These are phyloP conservation scores for Entomortierella beljakovae DNA, from an alignment of 192 early-diverging fungal species.

Conservation along the genomic window DNA sequence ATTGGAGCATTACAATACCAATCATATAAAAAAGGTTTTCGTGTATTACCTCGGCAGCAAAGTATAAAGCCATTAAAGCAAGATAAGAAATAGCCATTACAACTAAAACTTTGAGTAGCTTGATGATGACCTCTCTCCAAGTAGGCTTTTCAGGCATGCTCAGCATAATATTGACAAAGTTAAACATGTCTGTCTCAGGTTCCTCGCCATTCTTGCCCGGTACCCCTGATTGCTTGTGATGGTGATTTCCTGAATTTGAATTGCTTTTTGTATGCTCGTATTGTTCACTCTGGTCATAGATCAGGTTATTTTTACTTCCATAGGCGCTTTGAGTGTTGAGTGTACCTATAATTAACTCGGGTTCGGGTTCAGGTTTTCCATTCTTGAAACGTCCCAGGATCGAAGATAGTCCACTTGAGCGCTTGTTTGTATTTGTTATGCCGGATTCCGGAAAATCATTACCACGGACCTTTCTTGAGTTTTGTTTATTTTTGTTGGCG, in stretches of 20 bases:
- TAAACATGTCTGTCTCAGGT: constrained; percentile 51
- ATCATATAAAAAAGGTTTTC: background rate
- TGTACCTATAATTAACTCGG: background rate
- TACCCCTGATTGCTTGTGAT: constrained; percentile 19
- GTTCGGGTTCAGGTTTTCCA: background rate
- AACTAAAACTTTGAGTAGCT: constrained; percentile 31
- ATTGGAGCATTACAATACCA: background rate
- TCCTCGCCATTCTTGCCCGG: constrained; percentile 41
- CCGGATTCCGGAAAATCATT: no score
- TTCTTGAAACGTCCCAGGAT: background rate
- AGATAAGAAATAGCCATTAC: constrained; percentile 45
- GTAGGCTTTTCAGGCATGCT: constrained; percentile 34
- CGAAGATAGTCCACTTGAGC: background rate
- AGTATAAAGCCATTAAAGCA: constrained; percentile 41
- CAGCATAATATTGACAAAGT: constrained; percentile 47
- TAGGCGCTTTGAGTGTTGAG: background rate
- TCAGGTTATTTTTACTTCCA: constrained; percentile 30
- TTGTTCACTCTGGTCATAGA: background rate
- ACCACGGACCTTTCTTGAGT: no score
- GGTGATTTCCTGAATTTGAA: no score
- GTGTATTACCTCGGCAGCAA: constrained; percentile 34
- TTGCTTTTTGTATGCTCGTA: background rate
- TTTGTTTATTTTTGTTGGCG: no score
- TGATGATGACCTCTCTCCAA: constrained; percentile 22
- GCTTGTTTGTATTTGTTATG: no score